phyloP scores from a whole-genome alignment of 129 eudicot species.

The Escallonia herrerae region DNA sequence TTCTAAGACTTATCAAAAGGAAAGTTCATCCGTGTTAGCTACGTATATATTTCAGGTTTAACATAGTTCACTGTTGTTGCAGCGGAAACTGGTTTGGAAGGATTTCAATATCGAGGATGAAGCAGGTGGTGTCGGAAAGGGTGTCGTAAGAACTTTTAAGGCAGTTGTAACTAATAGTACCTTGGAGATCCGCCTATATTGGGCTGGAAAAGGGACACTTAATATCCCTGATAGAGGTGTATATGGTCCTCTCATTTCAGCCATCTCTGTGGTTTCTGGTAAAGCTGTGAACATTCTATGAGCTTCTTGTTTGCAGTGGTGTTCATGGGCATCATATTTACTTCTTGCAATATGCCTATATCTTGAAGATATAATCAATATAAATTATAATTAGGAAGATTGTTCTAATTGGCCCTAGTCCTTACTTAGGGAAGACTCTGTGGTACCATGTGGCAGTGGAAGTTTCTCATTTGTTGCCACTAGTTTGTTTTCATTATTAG shows the following conservation, averaged over 20 bases:
- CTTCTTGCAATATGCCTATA: too few relatives aligned
- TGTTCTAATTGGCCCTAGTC: too few relatives aligned
- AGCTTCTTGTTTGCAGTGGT: neutral
- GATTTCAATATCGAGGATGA: constrained; percentile 53
- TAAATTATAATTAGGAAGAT: too few relatives aligned
- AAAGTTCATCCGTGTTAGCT: neutral
- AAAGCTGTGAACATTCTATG: constrained; percentile 9
- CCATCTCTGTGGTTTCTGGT: constrained; percentile 58
- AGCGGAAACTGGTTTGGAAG: constrained; percentile 45
- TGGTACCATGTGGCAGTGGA: too few relatives aligned
- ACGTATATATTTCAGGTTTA: neutral
- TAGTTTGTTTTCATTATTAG: too few relatives aligned
- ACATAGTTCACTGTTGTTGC: constrained; percentile 9
- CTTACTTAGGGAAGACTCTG: too few relatives aligned
- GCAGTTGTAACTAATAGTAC: constrained; percentile 28
- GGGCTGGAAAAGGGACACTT: constrained; percentile 75
- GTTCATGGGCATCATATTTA: too few relatives aligned
- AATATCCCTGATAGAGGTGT: constrained; percentile 41
- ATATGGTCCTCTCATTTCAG: constrained; percentile 75
- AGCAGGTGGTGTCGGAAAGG: constrained; percentile 63
- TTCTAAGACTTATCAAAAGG: too few relatives aligned
- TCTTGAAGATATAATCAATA: too few relatives aligned
- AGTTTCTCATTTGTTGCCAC: too few relatives aligned
- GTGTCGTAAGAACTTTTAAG: constrained; percentile 16
- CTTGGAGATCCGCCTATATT: constrained; percentile 49